Evolutionary conservation across 2,329 filamentous ascomycete genomes (phyloP).

Genomic region (Alternaria tenuissima): DNA sequence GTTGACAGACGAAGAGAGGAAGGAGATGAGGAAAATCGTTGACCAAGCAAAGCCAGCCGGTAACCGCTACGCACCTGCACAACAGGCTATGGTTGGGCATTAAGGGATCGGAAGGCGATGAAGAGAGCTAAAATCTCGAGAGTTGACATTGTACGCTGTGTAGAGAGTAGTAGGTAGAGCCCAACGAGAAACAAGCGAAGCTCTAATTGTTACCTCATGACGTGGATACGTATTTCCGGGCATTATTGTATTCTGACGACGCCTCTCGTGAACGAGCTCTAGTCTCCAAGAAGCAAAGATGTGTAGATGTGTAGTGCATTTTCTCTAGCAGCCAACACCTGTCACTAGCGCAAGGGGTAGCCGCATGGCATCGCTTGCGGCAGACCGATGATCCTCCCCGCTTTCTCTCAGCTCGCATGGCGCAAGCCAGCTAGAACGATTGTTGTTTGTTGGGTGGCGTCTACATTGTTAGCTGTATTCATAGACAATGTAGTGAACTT

Average conservation of each 20-base stretch:
- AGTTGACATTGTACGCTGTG: not conserved
- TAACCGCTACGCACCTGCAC: conserved; percentile 39
- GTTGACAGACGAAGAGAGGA: conserved; percentile 32
- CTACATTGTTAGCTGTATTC: not conserved
- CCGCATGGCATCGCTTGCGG: conserved; percentile 3
- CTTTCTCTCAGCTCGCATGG: not conserved
- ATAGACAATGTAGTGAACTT: not conserved
- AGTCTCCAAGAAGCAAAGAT: not conserved
- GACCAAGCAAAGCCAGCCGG: conserved; percentile 53
- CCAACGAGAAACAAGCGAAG: not conserved
- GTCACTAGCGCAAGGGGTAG: conserved; percentile 14
- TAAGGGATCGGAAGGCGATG: not conserved
- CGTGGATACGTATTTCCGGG: not conserved
- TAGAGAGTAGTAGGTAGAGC: not conserved
- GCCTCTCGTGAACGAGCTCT: not conserved
- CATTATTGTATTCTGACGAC: not conserved
- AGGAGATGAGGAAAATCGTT: conserved; percentile 29
- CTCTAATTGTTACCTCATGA: not conserved
- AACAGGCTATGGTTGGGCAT: conserved; percentile 27
- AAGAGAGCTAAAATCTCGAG: not conserved
- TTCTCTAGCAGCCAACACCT: conserved; percentile 5
- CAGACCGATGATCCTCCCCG: not conserved
- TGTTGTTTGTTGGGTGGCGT: conserved; percentile 5
- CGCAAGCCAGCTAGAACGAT: not conserved
- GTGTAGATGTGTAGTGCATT: conserved; percentile 6